Conservation (phyloP, 257 asterid genomes). For the Solanum chiquidenum region DNA sequence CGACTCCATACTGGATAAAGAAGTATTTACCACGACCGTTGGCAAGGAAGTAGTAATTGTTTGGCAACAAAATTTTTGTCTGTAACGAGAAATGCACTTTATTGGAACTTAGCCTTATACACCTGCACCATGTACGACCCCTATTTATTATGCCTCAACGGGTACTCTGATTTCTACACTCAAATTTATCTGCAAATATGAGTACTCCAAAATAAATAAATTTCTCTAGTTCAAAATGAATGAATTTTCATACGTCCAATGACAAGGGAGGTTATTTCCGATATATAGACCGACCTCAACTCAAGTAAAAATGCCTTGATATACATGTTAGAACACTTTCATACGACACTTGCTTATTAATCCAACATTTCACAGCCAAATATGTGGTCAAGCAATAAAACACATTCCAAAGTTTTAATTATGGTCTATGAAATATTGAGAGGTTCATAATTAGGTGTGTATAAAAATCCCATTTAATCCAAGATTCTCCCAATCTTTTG, state of each 20-base stretch:
- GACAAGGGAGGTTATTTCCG: too few relatives aligned
- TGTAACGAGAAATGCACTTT: neutral
- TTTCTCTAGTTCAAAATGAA: too few relatives aligned
- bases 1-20: too few relatives aligned
- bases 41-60: neutral
- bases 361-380: too few relatives aligned
- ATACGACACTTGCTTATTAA: too few relatives aligned
- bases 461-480: neutral
- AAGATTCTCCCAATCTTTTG: neutral
- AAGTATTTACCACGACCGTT: neutral
- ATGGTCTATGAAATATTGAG: neutral
- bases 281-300: too few relatives aligned
- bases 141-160: neutral
- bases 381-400: neutral
- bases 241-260: too few relatives aligned
- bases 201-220: neutral
- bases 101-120: neutral
- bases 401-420: neutral
- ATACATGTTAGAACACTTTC: too few relatives aligned
- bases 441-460: neutral
- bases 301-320: too few relatives aligned
- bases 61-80: neutral
- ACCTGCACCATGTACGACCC: neutral
- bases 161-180: neutral
- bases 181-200: too few relatives aligned